Conservation (phyloP, 2,329 filamentous ascomycete genomes). For the Furcasterigmium sp. region DNA sequence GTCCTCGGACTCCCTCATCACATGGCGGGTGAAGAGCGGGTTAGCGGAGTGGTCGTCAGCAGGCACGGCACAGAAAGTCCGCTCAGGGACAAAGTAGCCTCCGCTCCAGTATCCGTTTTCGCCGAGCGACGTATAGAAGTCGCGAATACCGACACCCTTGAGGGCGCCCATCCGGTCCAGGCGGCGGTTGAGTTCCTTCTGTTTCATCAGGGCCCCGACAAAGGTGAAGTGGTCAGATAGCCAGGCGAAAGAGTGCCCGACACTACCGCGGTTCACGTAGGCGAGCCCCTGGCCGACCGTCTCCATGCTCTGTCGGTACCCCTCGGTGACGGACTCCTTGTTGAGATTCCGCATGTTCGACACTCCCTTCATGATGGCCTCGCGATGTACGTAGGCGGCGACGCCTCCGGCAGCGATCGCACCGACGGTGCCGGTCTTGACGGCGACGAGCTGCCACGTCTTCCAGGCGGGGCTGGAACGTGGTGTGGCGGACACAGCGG, state of each 20-base stretch:
- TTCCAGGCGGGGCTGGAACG: slow-evolving; percentile 32
- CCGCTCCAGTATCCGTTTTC: slow-evolving; percentile 61
- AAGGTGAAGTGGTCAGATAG: slow-evolving; percentile 81
- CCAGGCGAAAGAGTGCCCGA: slow-evolving; percentile 69
- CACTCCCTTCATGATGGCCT: slow-evolving; percentile 53
- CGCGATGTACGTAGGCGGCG: slow-evolving; percentile 73
- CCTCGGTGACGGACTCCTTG: slow-evolving; percentile 39
- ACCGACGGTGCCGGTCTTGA: slow-evolving; percentile 76
- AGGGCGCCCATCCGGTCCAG: slow-evolving; percentile 57
- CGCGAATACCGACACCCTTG: slow-evolving; percentile 62
- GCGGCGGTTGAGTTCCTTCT: slow-evolving; percentile 64
- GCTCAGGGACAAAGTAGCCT: slow-evolving; percentile 56
- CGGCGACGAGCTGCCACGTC: slow-evolving; percentile 60
- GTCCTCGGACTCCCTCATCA: slow-evolving; percentile 61
- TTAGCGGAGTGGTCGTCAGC: slow-evolving; percentile 37
- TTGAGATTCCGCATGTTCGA: slow-evolving; percentile 41
- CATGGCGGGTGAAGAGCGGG: slow-evolving; percentile 42
- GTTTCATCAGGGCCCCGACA: slow-evolving; percentile 71
- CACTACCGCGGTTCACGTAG: slow-evolving; percentile 52
- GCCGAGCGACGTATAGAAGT: slow-evolving; percentile 74
- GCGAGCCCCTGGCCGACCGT: slow-evolving; percentile 47
- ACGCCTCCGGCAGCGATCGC: slow-evolving; percentile 77
- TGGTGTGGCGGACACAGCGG: slow-evolving; percentile 2
- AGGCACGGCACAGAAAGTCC: slow-evolving; percentile 76
- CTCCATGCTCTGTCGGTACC: slow-evolving; percentile 43